phyloP scores from a whole-genome alignment of 257 asterid species.

The Phtheirospermum japonicum region DNA sequence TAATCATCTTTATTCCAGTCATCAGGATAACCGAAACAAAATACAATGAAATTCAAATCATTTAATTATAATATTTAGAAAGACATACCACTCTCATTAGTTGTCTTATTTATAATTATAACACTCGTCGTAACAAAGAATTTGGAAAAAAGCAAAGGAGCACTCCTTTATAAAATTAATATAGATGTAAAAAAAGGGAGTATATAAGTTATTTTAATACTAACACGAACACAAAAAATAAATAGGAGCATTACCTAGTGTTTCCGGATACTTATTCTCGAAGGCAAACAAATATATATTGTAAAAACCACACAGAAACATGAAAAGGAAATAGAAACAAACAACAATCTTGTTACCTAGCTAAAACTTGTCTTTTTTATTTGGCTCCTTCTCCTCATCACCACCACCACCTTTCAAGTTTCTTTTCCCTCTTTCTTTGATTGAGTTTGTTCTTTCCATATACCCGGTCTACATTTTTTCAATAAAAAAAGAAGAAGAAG shows the following conservation, averaged over 20 bases:
- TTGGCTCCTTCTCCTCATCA: slow-evolving; percentile 66
- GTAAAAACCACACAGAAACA: not conserved
- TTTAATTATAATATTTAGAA: too few relatives aligned
- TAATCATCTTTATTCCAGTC: too few relatives aligned
- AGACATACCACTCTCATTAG: too few relatives aligned
- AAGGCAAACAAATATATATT: not conserved
- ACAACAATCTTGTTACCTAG: slow-evolving; percentile 34
- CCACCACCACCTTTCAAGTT: slow-evolving; percentile 60
- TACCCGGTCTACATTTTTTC: slow-evolving; percentile 81
- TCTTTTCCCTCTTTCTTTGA: slow-evolving; percentile 77
- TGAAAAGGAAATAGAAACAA: not conserved
- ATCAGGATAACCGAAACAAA: too few relatives aligned
- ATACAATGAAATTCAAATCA: too few relatives aligned
- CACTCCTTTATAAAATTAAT: too few relatives aligned
- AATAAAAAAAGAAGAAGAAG: not conserved
- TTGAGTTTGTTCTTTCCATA: slow-evolving; percentile 74
- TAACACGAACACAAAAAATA: too few relatives aligned
- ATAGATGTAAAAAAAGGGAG: too few relatives aligned
- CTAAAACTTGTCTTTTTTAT: slow-evolving; percentile 46
- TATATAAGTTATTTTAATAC: too few relatives aligned
- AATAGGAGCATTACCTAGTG: not conserved
- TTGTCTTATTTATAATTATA: too few relatives aligned
- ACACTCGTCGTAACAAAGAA: too few relatives aligned
- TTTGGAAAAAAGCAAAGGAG: too few relatives aligned
- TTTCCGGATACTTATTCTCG: not conserved